A percentile compares a stretch with the other conserved stretches of the same genome.
These are phyloP conservation scores for Spinacia oleracea DNA, from an alignment of 179 eudicot species.

Conservation along the genomic window DNA sequence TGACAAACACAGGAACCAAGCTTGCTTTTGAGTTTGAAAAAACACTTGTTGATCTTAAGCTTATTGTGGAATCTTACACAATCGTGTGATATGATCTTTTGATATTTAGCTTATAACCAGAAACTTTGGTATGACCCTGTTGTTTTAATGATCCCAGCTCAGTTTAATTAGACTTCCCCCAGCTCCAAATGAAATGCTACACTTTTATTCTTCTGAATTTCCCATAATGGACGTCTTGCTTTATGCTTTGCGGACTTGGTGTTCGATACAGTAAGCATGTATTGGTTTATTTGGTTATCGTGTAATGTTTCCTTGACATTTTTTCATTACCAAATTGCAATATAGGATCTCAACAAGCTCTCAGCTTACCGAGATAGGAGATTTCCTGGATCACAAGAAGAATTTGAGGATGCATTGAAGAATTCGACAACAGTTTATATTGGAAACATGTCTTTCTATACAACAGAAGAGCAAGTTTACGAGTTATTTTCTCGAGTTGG, in stretches of 20 bases:
- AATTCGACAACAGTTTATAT: slow-evolving; percentile 36
- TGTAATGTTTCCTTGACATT: neutral
- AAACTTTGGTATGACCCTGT: neutral
- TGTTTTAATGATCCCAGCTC: neutral
- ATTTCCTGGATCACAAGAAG: slow-evolving; percentile 40
- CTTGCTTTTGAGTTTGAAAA: neutral
- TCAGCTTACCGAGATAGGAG: slow-evolving; percentile 43
- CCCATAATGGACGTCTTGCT: neutral
- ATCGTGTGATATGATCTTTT: neutral
- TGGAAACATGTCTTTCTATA: slow-evolving; percentile 44
- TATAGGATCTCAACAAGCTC: slow-evolving; percentile 36
- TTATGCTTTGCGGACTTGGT: neutral
- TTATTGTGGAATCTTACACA: neutral
- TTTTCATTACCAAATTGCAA: neutral
- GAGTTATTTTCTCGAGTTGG: slow-evolving; percentile 42
- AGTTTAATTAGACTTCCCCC: neutral
- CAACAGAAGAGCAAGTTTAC: slow-evolving; percentile 34
- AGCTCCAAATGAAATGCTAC: neutral
- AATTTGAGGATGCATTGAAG: slow-evolving; percentile 41
- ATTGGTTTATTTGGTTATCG: neutral
- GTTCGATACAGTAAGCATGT: neutral
- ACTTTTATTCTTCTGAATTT: neutral
- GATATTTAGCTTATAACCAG: neutral
- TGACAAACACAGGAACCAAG: no score
- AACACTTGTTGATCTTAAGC: neutral